These are phyloP conservation scores for Leccinum angustisporum DNA, from an alignment of 1,284 basidiomycete genomes.

Conservation along the genomic window DNA sequence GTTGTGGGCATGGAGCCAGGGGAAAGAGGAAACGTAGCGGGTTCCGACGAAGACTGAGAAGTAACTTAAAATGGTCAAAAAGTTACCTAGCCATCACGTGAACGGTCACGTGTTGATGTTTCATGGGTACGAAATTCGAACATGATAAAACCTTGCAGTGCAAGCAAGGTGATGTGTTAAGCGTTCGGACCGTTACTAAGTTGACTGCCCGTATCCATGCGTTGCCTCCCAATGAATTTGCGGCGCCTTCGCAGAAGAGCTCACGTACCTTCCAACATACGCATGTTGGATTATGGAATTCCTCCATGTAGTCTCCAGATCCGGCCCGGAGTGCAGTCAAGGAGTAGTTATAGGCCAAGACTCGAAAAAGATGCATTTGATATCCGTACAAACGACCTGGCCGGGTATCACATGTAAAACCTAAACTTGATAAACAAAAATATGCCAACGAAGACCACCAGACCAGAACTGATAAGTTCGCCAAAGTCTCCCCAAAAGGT, in stretches of 20 bases:
- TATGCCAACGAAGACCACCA: slow-evolving; percentile 37
- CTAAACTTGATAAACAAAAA: slow-evolving; percentile 33
- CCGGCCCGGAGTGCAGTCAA: not conserved
- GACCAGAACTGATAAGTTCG: slow-evolving; percentile 36
- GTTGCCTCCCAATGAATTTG: not conserved
- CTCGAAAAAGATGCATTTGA: not conserved
- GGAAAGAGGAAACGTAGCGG: no score
- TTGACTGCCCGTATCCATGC: not conserved
- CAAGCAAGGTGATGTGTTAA: no score
- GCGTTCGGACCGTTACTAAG: no score
- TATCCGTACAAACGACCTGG: not conserved
- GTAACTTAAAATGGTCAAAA: no score
- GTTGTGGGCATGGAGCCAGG: no score
- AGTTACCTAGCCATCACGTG: no score
- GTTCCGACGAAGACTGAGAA: no score
- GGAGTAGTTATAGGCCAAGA: not conserved
- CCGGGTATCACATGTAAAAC: slow-evolving; percentile 26
- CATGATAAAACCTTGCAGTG: no score
- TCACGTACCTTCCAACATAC: not conserved
- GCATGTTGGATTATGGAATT: not conserved
- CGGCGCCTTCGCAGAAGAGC: not conserved
- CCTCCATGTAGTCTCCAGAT: not conserved
- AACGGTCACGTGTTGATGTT: no score
- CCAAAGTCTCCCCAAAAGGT: slow-evolving; percentile 67
- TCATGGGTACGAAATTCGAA: no score